phyloP scores from a whole-genome alignment of 768 basidiomycete species.

The Sarcomyxa edulis region DNA sequence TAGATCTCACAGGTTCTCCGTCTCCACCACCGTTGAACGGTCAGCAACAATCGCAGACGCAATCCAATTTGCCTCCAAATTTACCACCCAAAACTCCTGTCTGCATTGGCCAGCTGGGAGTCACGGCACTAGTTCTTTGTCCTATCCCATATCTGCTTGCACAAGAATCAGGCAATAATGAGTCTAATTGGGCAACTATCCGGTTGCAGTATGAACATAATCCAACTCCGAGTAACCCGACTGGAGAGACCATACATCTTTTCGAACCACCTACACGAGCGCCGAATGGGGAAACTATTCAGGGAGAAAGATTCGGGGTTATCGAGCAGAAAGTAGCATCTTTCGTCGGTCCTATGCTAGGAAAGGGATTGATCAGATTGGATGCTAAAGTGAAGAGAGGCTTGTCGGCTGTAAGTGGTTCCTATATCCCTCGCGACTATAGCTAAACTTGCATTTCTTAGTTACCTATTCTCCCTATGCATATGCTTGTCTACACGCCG shows the following conservation, averaged over 20 bases:
- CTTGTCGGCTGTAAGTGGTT: constrained; percentile 49
- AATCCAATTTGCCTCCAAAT: constrained; percentile 42
- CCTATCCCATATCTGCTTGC: constrained; percentile 63
- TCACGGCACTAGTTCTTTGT: constrained; percentile 82
- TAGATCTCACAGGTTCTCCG: constrained; percentile 72
- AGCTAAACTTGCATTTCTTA: constrained; percentile 24
- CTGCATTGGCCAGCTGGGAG: constrained; percentile 82
- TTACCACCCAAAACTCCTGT: constrained; percentile 77
- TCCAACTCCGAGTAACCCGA: constrained; percentile 40
- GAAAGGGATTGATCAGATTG: constrained; percentile 75
- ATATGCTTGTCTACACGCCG: constrained; percentile 88
- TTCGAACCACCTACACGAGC: constrained; percentile 52
- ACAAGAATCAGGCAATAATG: constrained; percentile 32
- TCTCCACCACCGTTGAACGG: constrained; percentile 43
- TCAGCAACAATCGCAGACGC: constrained; percentile 19
- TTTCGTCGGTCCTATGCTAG: constrained; percentile 76
- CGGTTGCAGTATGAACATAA: constrained; percentile 68
- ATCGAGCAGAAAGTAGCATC: constrained; percentile 84
- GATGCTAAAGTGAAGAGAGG: constrained; percentile 74
- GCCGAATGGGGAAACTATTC: constrained; percentile 45
- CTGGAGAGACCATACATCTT: constrained; percentile 75
- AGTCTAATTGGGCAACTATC: constrained; percentile 64
- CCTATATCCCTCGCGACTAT: constrained; percentile 11
- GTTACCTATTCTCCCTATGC: constrained; percentile 79
- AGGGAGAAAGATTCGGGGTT: constrained; percentile 73